phyloP scores from a whole-genome alignment of 441 rosid genomes.

The Macaranga tanarius region DNA sequence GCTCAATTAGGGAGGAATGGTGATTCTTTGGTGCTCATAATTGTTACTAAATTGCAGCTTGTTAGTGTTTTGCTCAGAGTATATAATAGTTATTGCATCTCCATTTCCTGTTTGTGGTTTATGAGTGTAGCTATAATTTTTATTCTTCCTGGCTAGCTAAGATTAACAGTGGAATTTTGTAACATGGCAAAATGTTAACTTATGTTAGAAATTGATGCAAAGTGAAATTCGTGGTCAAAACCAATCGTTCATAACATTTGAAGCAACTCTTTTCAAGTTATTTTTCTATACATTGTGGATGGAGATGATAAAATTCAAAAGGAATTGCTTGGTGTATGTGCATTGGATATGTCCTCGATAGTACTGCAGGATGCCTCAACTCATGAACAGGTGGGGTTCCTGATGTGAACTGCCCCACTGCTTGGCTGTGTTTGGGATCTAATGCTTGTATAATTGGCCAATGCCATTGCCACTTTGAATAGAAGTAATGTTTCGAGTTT shows the following conservation, averaged over 20 bases:
- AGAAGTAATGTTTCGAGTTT: too few species aligned
- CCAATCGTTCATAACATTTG: not conserved
- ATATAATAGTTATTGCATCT: conserved; percentile 22
- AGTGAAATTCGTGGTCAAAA: conserved; percentile 8
- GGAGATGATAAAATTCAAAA: not conserved
- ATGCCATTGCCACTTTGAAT: too few species aligned
- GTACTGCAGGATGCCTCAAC: too few species aligned
- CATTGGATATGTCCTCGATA: not conserved
- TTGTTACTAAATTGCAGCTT: conserved; percentile 27
- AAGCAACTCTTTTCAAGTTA: not conserved
- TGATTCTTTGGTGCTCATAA: conserved; percentile 49
- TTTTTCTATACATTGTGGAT: not conserved
- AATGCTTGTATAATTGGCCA: too few species aligned
- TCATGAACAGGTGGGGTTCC: too few species aligned
- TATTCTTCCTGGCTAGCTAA: conserved; percentile 22
- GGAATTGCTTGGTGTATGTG: not conserved
- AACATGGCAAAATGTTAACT: conserved; percentile 7
- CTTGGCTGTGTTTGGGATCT: too few species aligned
- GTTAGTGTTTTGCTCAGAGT: conserved; percentile 21
- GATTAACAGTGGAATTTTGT: conserved; percentile 26
- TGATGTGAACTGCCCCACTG: too few species aligned
- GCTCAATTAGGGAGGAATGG: conserved; percentile 39
- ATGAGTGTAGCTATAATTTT: conserved; percentile 21
- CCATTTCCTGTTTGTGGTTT: conserved; percentile 21
- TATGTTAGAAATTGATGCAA: conserved; percentile 17